Evolutionary conservation across 1,139 yeast genomes (phyloP).

Genomic region (Suhomyces terraborum): DNA sequence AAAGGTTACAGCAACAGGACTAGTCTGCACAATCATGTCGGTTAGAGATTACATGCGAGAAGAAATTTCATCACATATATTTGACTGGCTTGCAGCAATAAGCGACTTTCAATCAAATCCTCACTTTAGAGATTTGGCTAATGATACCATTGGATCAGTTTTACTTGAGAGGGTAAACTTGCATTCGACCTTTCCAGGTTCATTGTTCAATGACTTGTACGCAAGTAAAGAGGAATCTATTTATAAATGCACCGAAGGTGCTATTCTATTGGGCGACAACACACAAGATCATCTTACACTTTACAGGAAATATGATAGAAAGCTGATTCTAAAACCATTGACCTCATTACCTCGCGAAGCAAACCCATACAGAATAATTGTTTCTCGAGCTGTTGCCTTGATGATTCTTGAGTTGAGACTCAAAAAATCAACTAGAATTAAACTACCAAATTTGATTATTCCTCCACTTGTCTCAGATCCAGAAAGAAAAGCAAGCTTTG

Average conservation of each 20-base stretch:
- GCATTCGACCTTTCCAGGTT: slow-evolving; percentile 30
- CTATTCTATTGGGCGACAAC: slow-evolving; percentile 23
- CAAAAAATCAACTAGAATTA: slow-evolving; percentile 50
- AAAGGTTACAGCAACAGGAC: slow-evolving; percentile 49
- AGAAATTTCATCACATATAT: slow-evolving; percentile 41
- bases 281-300: not conserved
- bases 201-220: slow-evolving; percentile 17
- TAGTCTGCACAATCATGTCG: slow-evolving; percentile 56
- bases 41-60: slow-evolving; percentile 53
- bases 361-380: not conserved
- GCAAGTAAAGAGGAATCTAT: not conserved
- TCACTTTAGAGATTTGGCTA: slow-evolving; percentile 29
- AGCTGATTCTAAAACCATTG: not conserved
- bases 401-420: slow-evolving; percentile 59
- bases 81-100: slow-evolving; percentile 54
- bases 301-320: not conserved
- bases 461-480: slow-evolving; percentile 57
- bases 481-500: slow-evolving; percentile 47
- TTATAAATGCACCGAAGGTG: slow-evolving; percentile 33
- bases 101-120: slow-evolving; percentile 31
- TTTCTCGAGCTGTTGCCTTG: slow-evolving; percentile 20
- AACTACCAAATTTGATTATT: slow-evolving; percentile 48
- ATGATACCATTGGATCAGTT: slow-evolving; percentile 26
- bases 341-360: not conserved
- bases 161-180: slow-evolving; percentile 34